Percentiles rank a stretch among this genome's conserved stretches.
phyloP scores from a whole-genome alignment of 2,329 filamentous ascomycete species.

The Exophiala phaeomuriformis region DNA sequence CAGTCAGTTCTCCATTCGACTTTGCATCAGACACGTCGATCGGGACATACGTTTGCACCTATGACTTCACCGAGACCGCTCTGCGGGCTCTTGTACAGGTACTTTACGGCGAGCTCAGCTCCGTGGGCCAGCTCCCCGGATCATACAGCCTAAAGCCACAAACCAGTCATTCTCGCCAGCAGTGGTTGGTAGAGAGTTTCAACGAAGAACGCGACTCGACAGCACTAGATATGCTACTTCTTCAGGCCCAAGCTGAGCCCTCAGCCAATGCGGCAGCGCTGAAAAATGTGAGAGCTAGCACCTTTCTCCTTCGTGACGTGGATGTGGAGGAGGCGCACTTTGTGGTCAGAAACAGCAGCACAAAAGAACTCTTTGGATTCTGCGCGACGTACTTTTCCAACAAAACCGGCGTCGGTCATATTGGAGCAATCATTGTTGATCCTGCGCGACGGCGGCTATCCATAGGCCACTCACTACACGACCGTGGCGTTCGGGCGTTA shows the following conservation, averaged over 20 bases:
- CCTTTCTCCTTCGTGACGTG: conserved; percentile 65
- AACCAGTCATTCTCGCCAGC: conserved; percentile 68
- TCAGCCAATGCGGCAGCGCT: conserved; percentile 34
- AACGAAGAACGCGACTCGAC: conserved; percentile 68
- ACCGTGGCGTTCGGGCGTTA: conserved; percentile 70
- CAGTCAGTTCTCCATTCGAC: conserved; percentile 92
- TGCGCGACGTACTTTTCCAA: conserved; percentile 79
- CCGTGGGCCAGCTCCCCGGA: conserved; percentile 53
- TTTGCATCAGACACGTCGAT: conserved; percentile 89
- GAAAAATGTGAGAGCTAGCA: conserved; percentile 60
- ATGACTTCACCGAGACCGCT: conserved; percentile 91
- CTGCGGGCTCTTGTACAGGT: conserved; percentile 76
- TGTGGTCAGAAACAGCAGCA: conserved; percentile 89
- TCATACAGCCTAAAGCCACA: conserved; percentile 77
- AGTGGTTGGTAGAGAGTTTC: conserved; percentile 90
- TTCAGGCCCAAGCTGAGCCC: conserved; percentile 58
- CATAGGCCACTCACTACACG: conserved; percentile 83
- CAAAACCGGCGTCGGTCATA: conserved; percentile 61
- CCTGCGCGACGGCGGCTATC: conserved; percentile 78
- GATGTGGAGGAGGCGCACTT: conserved; percentile 77
- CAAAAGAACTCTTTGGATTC: conserved; percentile 83
- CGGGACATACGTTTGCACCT: conserved; percentile 88
- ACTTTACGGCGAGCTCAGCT: conserved; percentile 65
- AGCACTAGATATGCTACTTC: conserved; percentile 68
- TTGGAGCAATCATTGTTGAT: conserved; percentile 85